phyloP scores from a whole-genome alignment of 2,329 filamentous ascomycete species.

The Ilyonectria robusta region DNA sequence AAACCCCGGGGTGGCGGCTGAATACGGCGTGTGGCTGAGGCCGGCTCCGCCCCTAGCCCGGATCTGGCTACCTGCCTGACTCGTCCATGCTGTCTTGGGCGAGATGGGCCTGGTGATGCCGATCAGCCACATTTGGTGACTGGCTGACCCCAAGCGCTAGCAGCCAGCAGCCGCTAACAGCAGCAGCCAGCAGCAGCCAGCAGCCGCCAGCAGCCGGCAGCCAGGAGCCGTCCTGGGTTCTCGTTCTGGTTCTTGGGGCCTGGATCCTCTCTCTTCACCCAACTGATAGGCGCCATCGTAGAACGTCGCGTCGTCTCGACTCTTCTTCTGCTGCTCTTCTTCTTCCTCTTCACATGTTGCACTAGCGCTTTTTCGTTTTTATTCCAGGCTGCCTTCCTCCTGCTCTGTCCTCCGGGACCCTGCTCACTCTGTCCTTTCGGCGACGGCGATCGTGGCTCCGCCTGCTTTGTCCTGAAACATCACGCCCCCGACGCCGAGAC shows the following conservation, averaged over 20 bases:
- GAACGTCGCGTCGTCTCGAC: not conserved
- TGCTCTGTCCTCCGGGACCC: not conserved
- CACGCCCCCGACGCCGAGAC: slow-evolving; percentile 9
- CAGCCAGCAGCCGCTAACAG: slow-evolving; percentile 8
- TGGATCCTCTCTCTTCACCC: slow-evolving; percentile 8
- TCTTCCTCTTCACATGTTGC: slow-evolving; percentile 10
- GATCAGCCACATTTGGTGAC: slow-evolving; percentile 22
- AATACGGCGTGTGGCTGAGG: not conserved
- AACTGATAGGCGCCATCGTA: slow-evolving; percentile 12
- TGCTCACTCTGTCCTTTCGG: slow-evolving; percentile 10
- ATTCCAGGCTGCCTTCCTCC: not conserved
- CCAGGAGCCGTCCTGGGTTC: not conserved
- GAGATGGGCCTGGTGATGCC: slow-evolving; percentile 23
- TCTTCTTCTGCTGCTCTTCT: not conserved
- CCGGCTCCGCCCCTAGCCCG: not conserved
- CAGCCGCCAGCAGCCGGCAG: not conserved
- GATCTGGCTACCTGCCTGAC: not conserved
- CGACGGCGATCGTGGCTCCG: slow-evolving; percentile 28
- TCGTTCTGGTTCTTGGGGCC: not conserved
- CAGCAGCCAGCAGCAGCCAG: not conserved
- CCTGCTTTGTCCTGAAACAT: slow-evolving; percentile 24
- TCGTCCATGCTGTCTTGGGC: not conserved
- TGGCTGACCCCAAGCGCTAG: slow-evolving; percentile 13
- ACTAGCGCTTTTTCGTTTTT: not conserved
- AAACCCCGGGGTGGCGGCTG: not conserved